A percentile compares a stretch with the other conserved stretches of the same genome.
phyloP scores from a whole-genome alignment of 148 eudicot species.

The Nepenthes mirabilis region DNA sequence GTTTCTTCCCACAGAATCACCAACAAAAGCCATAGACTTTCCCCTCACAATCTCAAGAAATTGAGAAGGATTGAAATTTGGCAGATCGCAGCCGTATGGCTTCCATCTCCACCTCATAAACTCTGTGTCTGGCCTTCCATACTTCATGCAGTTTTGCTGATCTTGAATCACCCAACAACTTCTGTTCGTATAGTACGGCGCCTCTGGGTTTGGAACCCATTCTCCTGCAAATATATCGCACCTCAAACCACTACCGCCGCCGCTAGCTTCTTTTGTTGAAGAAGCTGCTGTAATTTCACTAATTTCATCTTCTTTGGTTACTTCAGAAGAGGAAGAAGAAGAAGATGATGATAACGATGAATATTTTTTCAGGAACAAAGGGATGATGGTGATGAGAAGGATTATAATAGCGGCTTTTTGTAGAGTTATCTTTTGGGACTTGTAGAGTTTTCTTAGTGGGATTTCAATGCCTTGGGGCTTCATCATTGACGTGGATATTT shows the following conservation, averaged over 20 bases:
- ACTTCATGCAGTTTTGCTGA: constrained; percentile 4
- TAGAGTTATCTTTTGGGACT: too few relatives aligned
- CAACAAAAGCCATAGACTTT: constrained; percentile 5
- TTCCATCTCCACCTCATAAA: constrained; percentile 9
- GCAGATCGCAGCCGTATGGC: constrained; percentile 2
- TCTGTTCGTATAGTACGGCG: constrained; percentile 4
- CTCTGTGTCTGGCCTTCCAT: constrained; percentile 4
- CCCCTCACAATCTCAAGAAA: constrained; percentile 5
- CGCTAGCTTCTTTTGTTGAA: neutral
- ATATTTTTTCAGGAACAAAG: neutral
- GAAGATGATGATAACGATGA: neutral
- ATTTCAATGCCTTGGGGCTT: neutral
- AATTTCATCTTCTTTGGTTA: neutral
- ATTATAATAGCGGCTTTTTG: neutral
- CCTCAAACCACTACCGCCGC: neutral
- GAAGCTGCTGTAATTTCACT: neutral
- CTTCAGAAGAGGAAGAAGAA: too few relatives aligned
- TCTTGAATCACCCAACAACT: constrained; percentile 5
- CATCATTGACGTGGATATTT: neutral
- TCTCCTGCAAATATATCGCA: constrained; percentile 7
- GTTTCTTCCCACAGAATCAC: constrained; percentile 2
- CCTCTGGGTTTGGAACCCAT: constrained; percentile 3
- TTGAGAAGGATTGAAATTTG: neutral
- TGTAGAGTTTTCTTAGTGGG: too few relatives aligned
- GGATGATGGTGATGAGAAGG: neutral